Evolutionary conservation across 2,329 filamentous ascomycete species (phyloP), one percentile per base, ranked within the genome.

Genomic region (Trichoderma cornu-damae): DNA sequence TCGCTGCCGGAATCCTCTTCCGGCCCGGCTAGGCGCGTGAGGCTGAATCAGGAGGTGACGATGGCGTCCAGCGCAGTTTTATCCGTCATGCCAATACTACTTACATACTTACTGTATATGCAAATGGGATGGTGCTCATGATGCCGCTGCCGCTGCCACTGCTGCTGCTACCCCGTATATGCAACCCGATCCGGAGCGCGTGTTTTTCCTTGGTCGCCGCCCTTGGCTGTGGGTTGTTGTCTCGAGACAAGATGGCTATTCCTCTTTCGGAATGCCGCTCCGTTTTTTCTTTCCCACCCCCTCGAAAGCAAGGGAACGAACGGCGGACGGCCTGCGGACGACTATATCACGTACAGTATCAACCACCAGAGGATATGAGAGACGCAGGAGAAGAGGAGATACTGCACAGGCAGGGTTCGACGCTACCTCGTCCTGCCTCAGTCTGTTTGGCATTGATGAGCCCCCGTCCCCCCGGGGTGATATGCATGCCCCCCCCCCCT

Each of bases 191-290:
- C 26, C 26, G 26, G 22, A 30, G 7, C 12, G 26, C 30, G 26
- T 34, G 40, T 12, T 43, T 42, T 28, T n/a, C n/a, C n/a, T n/a
- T n/a, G n/a, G 40, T 34, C 34, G 14, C 22, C 28, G 38, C 48
- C 16, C 34, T 16, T 30, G 6, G 7, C 22, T 46, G n/a, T 16
- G 18, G n/a, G n/a, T 62, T 63, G 62, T 64, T 65, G 46, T 32
- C 63, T 59, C 62, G 63, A 63, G 62, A 54, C 26, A 64, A 64
- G 59, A 42, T 40, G 44, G 50, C 63, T 43, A 61, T 61, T 20
- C 63, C 61, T 22, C 12, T 60, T 61, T 43, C 12, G 61, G 51
- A 6, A 35, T 20, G 32, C 20, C 18, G 20, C 8, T 4, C 4
- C 26, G 4, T 28, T 28, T 28, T 16, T 24, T 28, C 34, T 28